A percentile compares a stretch with the other conserved stretches of the same genome.
These are phyloP conservation scores for Trametopsis cervina DNA, from an alignment of 768 basidiomycete genomes.

Conservation along the genomic window DNA sequence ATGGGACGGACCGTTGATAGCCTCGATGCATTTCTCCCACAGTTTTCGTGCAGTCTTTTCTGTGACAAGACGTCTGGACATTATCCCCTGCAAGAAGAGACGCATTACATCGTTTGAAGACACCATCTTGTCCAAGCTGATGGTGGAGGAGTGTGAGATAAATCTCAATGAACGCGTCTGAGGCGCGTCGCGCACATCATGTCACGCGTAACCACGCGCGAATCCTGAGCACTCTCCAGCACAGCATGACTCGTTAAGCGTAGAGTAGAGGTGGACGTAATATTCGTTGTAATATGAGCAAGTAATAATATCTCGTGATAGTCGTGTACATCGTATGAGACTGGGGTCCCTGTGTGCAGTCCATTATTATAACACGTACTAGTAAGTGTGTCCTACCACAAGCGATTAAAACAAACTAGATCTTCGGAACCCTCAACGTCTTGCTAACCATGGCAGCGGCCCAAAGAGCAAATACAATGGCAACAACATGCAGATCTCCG, in stretches of 20 bases:
- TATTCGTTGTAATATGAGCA: too few relatives aligned
- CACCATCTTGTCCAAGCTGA: constrained; percentile 29
- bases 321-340: too few relatives aligned
- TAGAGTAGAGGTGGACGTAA: too few relatives aligned
- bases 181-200: constrained; percentile 19
- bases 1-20: constrained; percentile 49
- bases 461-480: constrained; percentile 77
- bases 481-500: constrained; percentile 80
- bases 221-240: too few relatives aligned
- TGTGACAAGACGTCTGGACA: constrained; percentile 67
- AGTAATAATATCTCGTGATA: too few relatives aligned
- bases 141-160: constrained; percentile 6
- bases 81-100: constrained; percentile 72
- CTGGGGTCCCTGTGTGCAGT: background rate
- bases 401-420: constrained; percentile 26
- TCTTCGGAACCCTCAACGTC: constrained; percentile 82
- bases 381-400: background rate
- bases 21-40: constrained; percentile 60
- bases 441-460: constrained; percentile 98
- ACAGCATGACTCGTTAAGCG: too few relatives aligned
- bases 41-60: constrained; percentile 54
- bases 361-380: background rate
- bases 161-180: constrained; percentile 10
- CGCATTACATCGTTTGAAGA: constrained; percentile 60
- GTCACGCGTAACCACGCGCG: background rate